Evolutionary conservation across 176 grass and related monocot species (phyloP).

Genomic region (Aegilops sharonensis): DNA sequence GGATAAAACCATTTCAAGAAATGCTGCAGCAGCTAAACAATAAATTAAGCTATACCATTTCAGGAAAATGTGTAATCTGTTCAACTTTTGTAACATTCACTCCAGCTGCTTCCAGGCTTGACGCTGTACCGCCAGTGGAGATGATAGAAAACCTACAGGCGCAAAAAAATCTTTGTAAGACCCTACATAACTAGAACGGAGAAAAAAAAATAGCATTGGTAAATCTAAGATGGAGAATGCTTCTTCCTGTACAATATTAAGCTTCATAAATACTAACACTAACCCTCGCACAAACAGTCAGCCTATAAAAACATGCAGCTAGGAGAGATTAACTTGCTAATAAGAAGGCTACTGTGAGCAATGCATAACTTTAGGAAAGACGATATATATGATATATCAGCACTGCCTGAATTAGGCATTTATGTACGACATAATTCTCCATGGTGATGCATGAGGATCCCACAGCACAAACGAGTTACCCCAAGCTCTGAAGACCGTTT

Average conservation of each 20-base stretch:
- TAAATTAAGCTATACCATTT: constrained; percentile 74
- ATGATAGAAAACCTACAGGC: constrained; percentile 75
- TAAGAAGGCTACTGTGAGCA: neutral
- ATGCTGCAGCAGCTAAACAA: neutral
- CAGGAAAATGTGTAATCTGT: constrained; percentile 90
- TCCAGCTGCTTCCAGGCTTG: constrained; percentile 79
- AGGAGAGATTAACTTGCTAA: neutral
- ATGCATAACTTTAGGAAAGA: neutral
- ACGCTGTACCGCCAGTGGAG: constrained; percentile 87
- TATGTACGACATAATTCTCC: neutral
- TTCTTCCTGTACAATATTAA: neutral
- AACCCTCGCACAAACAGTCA: neutral
- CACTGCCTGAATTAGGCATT: neutral
- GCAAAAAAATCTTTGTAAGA: constrained; percentile 9
- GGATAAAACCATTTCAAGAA: neutral
- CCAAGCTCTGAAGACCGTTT: constrained; percentile 59
- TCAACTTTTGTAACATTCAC: constrained; percentile 86
- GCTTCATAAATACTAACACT: neutral
- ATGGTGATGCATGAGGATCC: neutral
- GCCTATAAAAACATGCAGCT: neutral
- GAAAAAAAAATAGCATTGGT: neutral
- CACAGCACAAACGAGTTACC: constrained; percentile 41
- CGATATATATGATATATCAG: neutral
- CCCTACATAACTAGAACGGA: neutral
- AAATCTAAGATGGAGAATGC: neutral